Percentiles rank a stretch among this genome's conserved stretches.
Evolutionary conservation across 2,329 filamentous ascomycete species (phyloP).

Genomic region (Pestalotiopsis sp.): DNA sequence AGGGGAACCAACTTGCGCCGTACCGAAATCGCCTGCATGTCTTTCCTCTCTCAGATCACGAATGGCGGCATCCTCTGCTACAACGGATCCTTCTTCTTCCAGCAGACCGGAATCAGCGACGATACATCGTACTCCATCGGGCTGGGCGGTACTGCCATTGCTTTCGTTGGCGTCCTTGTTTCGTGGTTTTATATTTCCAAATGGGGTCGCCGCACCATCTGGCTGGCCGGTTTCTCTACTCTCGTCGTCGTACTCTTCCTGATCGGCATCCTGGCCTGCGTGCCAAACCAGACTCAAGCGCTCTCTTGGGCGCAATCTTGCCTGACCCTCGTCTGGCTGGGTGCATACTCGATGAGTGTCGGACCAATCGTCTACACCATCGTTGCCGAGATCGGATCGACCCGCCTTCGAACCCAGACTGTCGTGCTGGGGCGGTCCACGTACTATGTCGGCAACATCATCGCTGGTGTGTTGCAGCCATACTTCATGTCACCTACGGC

Average conservation of each 20-base stretch:
- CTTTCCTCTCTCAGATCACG: slow-evolving; percentile 44
- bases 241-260: slow-evolving; percentile 36
- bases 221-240: slow-evolving; percentile 34
- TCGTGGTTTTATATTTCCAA: slow-evolving; percentile 35
- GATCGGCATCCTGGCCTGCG: slow-evolving; percentile 38
- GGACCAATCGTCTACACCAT: slow-evolving; percentile 44
- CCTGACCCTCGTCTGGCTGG: slow-evolving; percentile 40
- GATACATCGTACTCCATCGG: slow-evolving; percentile 36
- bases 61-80: slow-evolving; percentile 44
- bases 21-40: slow-evolving; percentile 46
- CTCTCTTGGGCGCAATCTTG: slow-evolving; percentile 37
- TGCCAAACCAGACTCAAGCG: slow-evolving; percentile 40
- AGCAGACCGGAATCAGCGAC: slow-evolving; percentile 43
- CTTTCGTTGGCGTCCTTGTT: slow-evolving; percentile 31
- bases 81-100: slow-evolving; percentile 48
- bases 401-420: slow-evolving; percentile 42
- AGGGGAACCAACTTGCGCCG: slow-evolving; percentile 47
- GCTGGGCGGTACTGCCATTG: slow-evolving; percentile 14
- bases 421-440: slow-evolving; percentile 39
- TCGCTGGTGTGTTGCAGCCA: slow-evolving; percentile 41
- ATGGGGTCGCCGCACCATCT: slow-evolving; percentile 37
- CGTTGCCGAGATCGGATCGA: slow-evolving; percentile 46
- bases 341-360: slow-evolving; percentile 43
- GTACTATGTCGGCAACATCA: slow-evolving; percentile 43
- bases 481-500: slow-evolving; percentile 40